Percentiles rank a stretch among this genome's conserved stretches.
Conservation (phyloP, 192 early-diverging fungal species). For the Backusella psychrophila region DNA sequence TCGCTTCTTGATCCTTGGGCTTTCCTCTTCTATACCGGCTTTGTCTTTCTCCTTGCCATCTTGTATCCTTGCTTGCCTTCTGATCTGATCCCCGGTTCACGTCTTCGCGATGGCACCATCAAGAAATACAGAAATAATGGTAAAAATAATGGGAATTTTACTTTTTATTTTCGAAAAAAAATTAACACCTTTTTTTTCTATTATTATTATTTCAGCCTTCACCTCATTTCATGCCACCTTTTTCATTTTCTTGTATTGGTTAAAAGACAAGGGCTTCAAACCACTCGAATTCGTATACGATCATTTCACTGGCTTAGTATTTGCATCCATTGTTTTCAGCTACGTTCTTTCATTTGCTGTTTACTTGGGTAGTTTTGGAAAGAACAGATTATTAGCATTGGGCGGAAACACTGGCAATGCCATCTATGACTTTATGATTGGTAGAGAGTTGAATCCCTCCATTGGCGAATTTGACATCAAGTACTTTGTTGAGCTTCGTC, state of each 20-base stretch:
- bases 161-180: too few relatives aligned
- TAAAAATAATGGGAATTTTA: background rate
- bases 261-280: conserved; percentile 48
- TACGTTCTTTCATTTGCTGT: conserved; percentile 66
- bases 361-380: conserved; percentile 73
- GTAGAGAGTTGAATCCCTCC: conserved; percentile 95
- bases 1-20: conserved; percentile 36
- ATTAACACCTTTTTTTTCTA: conserved; percentile 21
- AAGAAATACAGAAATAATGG: conserved; percentile 85
- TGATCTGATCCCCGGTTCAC: conserved; percentile 56
- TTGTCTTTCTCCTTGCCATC: conserved; percentile 68
- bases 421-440: conserved; percentile 94
- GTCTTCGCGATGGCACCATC: conserved; percentile 62
- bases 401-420: conserved; percentile 92
- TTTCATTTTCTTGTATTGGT: conserved; percentile 44
- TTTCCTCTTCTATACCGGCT: conserved; percentile 59
- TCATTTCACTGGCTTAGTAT: conserved; percentile 71
- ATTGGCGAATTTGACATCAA: conserved; percentile 85
- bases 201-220: conserved; percentile 26
- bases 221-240: conserved; percentile 50
- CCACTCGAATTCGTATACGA: conserved; percentile 84
- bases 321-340: conserved; percentile 66
- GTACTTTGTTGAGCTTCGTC: conserved; percentile 90
- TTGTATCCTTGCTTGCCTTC: conserved; percentile 72
- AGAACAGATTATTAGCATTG: conserved; percentile 63